Conservation (phyloP, 257 asterid species). For the Rehmannia glutinosa region DNA sequence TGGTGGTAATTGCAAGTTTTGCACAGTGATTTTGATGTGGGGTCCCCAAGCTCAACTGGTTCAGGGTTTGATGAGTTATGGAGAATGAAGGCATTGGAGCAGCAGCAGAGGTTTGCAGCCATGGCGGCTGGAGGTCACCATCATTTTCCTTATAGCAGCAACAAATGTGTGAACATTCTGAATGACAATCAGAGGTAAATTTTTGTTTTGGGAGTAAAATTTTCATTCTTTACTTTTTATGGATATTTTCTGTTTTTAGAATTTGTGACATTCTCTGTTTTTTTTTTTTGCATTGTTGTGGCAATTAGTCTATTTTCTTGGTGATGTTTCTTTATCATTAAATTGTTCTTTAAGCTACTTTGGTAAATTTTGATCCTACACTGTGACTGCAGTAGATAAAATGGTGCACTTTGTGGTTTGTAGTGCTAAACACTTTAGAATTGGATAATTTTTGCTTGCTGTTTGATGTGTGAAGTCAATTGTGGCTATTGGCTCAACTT, state of each 20-base stretch:
- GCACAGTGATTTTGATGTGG: constrained; percentile 41
- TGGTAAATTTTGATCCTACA: neutral
- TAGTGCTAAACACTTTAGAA: too few species aligned
- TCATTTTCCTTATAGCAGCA: constrained; percentile 41
- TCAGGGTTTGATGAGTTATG: constrained; percentile 55
- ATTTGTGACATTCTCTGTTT: neutral
- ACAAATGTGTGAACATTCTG: constrained; percentile 41
- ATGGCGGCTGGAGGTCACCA: constrained; percentile 49
- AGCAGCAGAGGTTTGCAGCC: constrained; percentile 59
- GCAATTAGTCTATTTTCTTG: neutral
- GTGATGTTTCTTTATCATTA: neutral
- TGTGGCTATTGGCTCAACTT: neutral
- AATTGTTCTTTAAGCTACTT: neutral
- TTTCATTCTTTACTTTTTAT: neutral
- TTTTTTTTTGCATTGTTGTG: constrained; percentile 3
- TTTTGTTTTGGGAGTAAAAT: neutral
- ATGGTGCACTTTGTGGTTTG: neutral
- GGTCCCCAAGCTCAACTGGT: constrained; percentile 49
- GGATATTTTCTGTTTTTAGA: neutral
- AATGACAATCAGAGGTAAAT: constrained; percentile 56
- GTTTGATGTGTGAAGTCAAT: neutral
- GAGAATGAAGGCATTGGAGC: constrained; percentile 65
- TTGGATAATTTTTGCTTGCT: neutral
- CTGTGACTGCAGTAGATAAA: neutral
- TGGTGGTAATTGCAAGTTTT: constrained; percentile 62